These are phyloP conservation scores for Pleodorina starrii DNA, from an alignment of 139 green algal genomes.

Conservation along the genomic window DNA sequence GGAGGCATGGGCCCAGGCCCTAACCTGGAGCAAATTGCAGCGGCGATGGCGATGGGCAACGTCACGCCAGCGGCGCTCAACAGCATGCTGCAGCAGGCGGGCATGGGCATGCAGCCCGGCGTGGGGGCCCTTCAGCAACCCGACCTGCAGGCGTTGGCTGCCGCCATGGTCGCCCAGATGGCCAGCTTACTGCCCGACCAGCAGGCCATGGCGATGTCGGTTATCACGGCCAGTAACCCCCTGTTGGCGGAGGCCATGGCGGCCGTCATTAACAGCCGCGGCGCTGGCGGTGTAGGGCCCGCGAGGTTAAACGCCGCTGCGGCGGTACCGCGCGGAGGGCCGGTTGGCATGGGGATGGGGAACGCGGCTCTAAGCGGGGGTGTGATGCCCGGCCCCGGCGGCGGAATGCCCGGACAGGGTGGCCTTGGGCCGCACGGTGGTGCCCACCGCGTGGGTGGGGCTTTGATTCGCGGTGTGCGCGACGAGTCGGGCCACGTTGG, in stretches of 20 bases:
- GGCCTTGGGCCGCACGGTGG: not conserved
- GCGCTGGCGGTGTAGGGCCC: not conserved
- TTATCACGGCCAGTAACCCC: constrained; percentile 18
- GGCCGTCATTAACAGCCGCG: not conserved
- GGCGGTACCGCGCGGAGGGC: not conserved
- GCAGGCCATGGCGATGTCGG: constrained; percentile 37
- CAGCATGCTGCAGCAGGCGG: constrained; percentile 24
- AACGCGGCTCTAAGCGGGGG: not conserved
- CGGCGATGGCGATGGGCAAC: constrained; percentile 10
- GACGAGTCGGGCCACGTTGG: not conserved
- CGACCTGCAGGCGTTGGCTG: not conserved
- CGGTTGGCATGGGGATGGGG: not conserved
- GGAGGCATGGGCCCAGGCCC: not conserved
- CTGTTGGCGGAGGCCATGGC: constrained; percentile 26
- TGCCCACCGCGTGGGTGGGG: not conserved
- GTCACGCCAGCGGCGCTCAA: not conserved
- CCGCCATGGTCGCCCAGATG: constrained; percentile 34
- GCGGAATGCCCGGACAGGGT: not conserved
- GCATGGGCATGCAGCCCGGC: constrained; percentile 18
- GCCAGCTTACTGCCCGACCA: constrained; percentile 18
- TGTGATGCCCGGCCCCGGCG: not conserved
- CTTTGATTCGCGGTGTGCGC: not conserved
- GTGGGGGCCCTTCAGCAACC: not conserved
- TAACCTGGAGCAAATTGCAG: constrained; percentile 17
- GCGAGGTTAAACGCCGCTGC: not conserved